phyloP scores from a whole-genome alignment of 257 asterid genomes.

The Linaria vulgaris region DNA sequence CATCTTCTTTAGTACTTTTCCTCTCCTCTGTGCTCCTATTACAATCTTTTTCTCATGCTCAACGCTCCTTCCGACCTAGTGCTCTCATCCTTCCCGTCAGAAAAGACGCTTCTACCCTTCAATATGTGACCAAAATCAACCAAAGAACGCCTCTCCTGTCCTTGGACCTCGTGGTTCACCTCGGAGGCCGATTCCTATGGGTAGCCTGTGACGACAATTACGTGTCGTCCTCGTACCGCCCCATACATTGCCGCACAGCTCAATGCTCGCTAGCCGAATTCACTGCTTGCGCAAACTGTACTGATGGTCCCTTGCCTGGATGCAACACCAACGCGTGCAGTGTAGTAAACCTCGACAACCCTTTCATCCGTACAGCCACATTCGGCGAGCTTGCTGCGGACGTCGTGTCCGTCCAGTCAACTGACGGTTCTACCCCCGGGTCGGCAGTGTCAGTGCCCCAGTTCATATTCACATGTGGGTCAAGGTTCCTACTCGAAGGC shows the following conservation, averaged over 20 bases:
- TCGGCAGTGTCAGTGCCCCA: constrained; percentile 27
- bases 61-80: constrained; percentile 44
- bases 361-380: constrained; percentile 35
- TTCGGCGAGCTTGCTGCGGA: constrained; percentile 66
- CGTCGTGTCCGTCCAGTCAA: constrained; percentile 39
- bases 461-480: constrained; percentile 47
- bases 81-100: constrained; percentile 52
- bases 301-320: constrained; percentile 46
- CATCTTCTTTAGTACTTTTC: constrained; percentile 14
- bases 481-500: constrained; percentile 38
- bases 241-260: constrained; percentile 58
- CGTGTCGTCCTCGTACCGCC: constrained; percentile 51
- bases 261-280: constrained; percentile 47
- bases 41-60: constrained; percentile 28
- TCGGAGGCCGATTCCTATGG: constrained; percentile 67
- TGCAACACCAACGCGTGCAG: constrained; percentile 59
- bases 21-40: constrained; percentile 20
- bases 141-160: constrained; percentile 63
- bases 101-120: constrained; percentile 58
- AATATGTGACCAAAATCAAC: constrained; percentile 44
- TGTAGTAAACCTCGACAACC: constrained; percentile 38
- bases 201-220: constrained; percentile 60
- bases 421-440: constrained; percentile 51
- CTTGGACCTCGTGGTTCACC: constrained; percentile 53
- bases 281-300: constrained; percentile 41